Conservation (phyloP, 2,329 filamentous ascomycete genomes). For the Berkeleyomyces rouxiae region DNA sequence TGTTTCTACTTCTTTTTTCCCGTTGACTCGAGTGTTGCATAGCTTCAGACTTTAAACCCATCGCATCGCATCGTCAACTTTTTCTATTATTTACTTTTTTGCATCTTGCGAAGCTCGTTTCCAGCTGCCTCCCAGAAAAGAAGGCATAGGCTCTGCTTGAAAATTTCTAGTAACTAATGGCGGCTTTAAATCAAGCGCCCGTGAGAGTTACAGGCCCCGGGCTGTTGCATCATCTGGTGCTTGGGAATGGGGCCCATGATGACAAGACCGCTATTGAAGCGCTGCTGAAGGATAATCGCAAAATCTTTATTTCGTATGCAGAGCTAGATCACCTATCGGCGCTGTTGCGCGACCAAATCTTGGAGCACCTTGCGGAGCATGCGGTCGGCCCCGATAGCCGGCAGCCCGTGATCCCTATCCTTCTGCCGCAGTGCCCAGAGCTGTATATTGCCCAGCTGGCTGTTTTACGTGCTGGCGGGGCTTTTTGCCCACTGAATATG, state of each 20-base stretch:
- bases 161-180: not conserved
- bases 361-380: not conserved
- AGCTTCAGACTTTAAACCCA: too few species aligned
- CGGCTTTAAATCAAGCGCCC: constrained; percentile 26
- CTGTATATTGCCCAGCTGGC: constrained; percentile 66
- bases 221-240: constrained; percentile 43
- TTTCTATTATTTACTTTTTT: too few species aligned
- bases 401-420: constrained; percentile 48
- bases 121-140: too few species aligned
- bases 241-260: not conserved
- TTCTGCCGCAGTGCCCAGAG: constrained; percentile 59
- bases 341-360: not conserved
- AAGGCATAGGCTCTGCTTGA: too few species aligned
- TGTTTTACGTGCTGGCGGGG: constrained; percentile 63
- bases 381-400: not conserved
- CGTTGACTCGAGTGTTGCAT: too few species aligned
- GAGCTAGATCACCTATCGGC: not conserved
- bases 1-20: not conserved
- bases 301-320: not conserved
- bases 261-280: not conserved
- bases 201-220: constrained; percentile 26
- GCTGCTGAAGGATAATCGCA: not conserved
- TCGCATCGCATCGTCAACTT: too few species aligned
- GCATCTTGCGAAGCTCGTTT: too few species aligned
- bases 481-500: constrained; percentile 70